These are phyloP conservation scores for Dinochytrium kinnereticum DNA, from an alignment of 371 early-diverging fungal genomes.

Conservation along the genomic window DNA sequence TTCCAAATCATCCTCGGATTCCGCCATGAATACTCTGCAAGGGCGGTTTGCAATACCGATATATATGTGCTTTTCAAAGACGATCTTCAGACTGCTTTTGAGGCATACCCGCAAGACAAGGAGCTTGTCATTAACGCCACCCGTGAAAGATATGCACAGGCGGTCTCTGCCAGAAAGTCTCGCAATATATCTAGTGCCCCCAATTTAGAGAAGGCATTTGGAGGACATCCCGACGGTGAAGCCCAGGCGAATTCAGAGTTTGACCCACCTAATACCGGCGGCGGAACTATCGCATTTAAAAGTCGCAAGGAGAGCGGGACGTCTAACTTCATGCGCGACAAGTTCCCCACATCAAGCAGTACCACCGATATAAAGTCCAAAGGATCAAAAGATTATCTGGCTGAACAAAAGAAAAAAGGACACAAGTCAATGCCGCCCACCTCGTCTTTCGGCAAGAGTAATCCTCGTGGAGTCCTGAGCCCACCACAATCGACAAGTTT, in stretches of 20 bases:
- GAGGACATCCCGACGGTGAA: neutral
- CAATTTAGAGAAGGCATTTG: constrained; percentile 29
- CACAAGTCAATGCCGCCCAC: constrained; percentile 6
- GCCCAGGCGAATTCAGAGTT: neutral
- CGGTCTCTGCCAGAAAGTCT: constrained; percentile 31
- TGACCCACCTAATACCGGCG: neutral
- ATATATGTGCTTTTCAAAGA: constrained; percentile 52
- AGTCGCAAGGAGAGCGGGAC: constrained; percentile 5
- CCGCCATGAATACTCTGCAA: constrained; percentile 51
- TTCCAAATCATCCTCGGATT: constrained; percentile 50
- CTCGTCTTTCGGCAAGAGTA: neutral
- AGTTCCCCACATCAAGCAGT: neutral
- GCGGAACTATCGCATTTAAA: neutral
- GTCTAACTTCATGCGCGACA: neutral
- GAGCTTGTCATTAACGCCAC: constrained; percentile 43
- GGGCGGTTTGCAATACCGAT: constrained; percentile 57
- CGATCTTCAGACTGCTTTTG: constrained; percentile 46
- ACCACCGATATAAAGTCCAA: neutral
- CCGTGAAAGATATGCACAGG: constrained; percentile 32
- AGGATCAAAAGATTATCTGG: neutral
- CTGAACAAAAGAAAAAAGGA: neutral
- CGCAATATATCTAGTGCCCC: neutral
- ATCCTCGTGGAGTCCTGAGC: neutral
- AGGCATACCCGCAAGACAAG: constrained; percentile 51
- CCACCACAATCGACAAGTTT: neutral